These are phyloP conservation scores for Dujonia santamariae DNA, from an alignment of 1,139 yeast species.

Conservation along the genomic window DNA sequence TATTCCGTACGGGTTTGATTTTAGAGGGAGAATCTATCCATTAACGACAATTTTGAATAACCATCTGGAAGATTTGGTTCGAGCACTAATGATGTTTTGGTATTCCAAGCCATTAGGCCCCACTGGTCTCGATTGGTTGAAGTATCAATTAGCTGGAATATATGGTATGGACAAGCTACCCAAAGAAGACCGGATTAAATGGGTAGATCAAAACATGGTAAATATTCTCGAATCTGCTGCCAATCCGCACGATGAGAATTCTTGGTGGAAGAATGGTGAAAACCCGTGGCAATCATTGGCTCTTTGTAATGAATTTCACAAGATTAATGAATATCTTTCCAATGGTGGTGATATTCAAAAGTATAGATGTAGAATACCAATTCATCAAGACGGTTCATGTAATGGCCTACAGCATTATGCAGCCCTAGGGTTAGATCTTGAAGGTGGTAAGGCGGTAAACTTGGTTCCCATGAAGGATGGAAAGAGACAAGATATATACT, in stretches of 20 bases:
- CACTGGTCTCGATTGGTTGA: conserved; percentile 37
- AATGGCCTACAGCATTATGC: conserved; percentile 50
- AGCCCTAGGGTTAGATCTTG: conserved; percentile 35
- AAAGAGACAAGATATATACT: conserved; percentile 36
- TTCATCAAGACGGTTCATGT: conserved; percentile 48
- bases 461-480: conserved; percentile 19
- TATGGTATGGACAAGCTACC: conserved; percentile 30
- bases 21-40: conserved; percentile 44
- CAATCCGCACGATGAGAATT: conserved; percentile 4
- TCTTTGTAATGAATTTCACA: conserved; percentile 31
- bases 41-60: conserved; percentile 34
- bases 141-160: conserved; percentile 38
- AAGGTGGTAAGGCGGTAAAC: conserved; percentile 41
- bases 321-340: conserved; percentile 16
- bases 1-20: conserved; percentile 40
- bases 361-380: conserved; percentile 33
- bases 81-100: conserved; percentile 41
- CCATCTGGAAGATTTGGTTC: conserved; percentile 34
- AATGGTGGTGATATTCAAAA: conserved; percentile 18
- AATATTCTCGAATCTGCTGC: conserved; percentile 15
- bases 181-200: conserved; percentile 22
- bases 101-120: conserved; percentile 32
- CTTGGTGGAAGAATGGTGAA: conserved; percentile 41
- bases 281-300: conserved; percentile 42
- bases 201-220: conserved; percentile 21